Base-by-base conservation (phyloP, 257 asterid species). In the Solanum sitiens region DNA sequence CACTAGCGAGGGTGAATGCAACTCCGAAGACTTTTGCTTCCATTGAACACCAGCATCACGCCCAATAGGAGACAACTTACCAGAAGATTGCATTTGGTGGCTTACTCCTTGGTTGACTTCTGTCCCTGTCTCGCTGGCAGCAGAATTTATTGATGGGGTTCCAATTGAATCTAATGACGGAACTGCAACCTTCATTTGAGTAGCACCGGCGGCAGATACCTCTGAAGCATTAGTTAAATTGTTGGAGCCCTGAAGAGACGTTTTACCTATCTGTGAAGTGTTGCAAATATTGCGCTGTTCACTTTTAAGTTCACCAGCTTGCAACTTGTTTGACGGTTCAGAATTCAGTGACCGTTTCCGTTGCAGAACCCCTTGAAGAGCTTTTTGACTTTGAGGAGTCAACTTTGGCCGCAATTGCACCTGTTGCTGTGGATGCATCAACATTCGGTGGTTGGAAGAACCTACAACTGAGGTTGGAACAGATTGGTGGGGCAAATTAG, bases 121-220 rank as follows among this genome's bases (percentile, higher is more conserved):
- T 47, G 93, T 89, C 53, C 79, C 87, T 65, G 95, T 87, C 47
- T 92, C 95, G 42, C 87, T 88, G 40, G 87, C 88, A 84, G 91
- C 76, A 68, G 93, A 82, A 85, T 91, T 92, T 67, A 93, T 84
- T 16, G 91, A 90, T 42, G 89, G 87, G 61, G 93, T 86, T 79
- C 90, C 94, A 84, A 86, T 84, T 45, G 90, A 88, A 88, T 92
- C 98, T 86, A 90, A 75, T 53, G 88, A 73, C 32, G 90, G 92
- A 80, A 91, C 98, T 59, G 95, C 87, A 89, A 91, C 89, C 86
- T 93, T 91, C 95, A 87, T 86, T 87, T 92, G 94, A 86, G 91
- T 73, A 80, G 74, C 90, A 80, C 86, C 63, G 72, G 93, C 89
- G 63, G 94, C 88, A 90, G 83, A 90, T 80, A 86, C 92, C 50